Base-by-base conservation (phyloP, 345 rosid genomes). In the Brassica cretica region DNA sequence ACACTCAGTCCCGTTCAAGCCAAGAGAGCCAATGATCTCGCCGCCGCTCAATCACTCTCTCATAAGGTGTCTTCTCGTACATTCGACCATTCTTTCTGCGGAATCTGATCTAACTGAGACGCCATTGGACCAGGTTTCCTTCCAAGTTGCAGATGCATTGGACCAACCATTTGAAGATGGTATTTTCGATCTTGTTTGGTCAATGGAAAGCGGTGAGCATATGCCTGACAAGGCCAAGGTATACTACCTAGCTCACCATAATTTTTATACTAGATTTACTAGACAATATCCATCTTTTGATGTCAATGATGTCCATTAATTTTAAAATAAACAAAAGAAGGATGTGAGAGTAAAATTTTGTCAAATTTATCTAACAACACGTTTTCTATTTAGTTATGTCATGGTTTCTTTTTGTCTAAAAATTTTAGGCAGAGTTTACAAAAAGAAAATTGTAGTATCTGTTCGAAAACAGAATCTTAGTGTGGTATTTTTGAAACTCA, bases 121-220 rank as follows among this genome's bases (percentile, higher is more conserved):
- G 1, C 6, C 32, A 32, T 3, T 72, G 77, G 70, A 72, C 75
- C 83, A 94, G 97, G 92, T 79, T 25, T 83, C 90, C 3, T 90
- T 90, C 82, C 94, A 84, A 87, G 98, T 94, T 68, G 98, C 89
- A 62, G 94, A 94, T 83, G 98, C 97, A 29, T 79, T 94, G 81
- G 84, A 86, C 8, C 97, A 94, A 77, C 98, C 98, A 58, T 94
- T 94, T 83, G 89, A 94, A 16, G 97, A 89, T 78, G 89, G 78
- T 1, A 83, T 80, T 39, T 94, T 92, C 74, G 92, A 94, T 84
- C 85, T 92, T 4, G 96, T 94, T 8, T 94, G 97, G 97, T 92
- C 96, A 32, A 94, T 92, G 97, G 98, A 92, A 86, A 94, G 98
- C 30, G 96, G 96, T 76, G 98, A 94, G 76, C 98, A 92, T 86